phyloP scores from a whole-genome alignment of 371 early-diverging fungal species.

The Scutellospora calospora region DNA sequence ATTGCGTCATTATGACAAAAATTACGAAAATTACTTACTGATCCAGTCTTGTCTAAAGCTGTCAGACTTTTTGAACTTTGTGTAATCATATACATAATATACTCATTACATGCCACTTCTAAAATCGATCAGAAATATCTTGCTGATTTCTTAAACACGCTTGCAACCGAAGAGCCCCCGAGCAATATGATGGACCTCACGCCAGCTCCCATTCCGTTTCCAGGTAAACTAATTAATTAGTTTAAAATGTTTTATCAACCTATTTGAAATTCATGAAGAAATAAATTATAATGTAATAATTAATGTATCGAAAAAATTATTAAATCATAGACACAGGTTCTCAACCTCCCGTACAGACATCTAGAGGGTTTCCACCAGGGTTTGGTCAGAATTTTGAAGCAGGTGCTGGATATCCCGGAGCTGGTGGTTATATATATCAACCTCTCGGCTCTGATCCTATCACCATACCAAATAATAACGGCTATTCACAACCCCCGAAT shows the following conservation, averaged over 20 bases:
- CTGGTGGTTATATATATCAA: constrained; percentile 22
- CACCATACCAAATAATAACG: constrained; percentile 12
- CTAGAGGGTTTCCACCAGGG: constrained; percentile 25
- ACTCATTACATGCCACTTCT: no score
- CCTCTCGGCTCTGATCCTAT: constrained; percentile 1
- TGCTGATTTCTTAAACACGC: constrained; percentile 32
- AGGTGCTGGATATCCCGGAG: constrained; percentile 1
- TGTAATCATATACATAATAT: no score
- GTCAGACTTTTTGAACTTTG: no score
- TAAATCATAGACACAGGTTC: not conserved
- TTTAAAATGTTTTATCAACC: not conserved
- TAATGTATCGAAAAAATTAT: not conserved
- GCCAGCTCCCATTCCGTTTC: constrained; percentile 13
- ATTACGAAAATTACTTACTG: no score
- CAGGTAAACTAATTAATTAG: not conserved
- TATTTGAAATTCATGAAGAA: not conserved
- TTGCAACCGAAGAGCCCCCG: constrained; percentile 35
- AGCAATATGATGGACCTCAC: constrained; percentile 33
- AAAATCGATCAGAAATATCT: constrained; percentile 24
- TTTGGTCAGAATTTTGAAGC: constrained; percentile 17
- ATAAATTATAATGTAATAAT: no score
- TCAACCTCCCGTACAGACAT: not conserved
- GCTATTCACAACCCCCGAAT: not conserved
- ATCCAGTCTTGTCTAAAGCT: no score
- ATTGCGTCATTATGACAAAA: no score